These are phyloP conservation scores for Starmerella riodocensis DNA, from an alignment of 805 yeast genomes.

Conservation along the genomic window DNA sequence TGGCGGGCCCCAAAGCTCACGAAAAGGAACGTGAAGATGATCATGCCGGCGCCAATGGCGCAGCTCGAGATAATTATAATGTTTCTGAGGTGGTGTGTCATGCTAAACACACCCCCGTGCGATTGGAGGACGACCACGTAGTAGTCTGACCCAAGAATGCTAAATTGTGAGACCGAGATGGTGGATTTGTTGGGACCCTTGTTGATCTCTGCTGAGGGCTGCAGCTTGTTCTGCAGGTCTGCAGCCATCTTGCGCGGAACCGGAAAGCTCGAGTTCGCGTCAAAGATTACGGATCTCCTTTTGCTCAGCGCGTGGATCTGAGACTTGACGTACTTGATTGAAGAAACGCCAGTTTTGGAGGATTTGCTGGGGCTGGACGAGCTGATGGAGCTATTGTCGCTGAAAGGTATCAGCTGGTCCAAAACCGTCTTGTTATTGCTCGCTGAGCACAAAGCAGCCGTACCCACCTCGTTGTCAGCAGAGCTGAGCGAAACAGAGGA, in stretches of 20 bases:
- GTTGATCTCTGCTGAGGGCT: constrained; percentile 15
- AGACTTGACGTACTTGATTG: neutral
- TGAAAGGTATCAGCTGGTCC: constrained; percentile 17
- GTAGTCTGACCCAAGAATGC: constrained; percentile 9
- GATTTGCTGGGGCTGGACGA: neutral
- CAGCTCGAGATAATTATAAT: constrained; percentile 16
- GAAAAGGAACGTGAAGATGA: constrained; percentile 17
- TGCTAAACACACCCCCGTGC: constrained; percentile 15
- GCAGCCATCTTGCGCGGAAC: constrained; percentile 13
- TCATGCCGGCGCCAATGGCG: constrained; percentile 18
- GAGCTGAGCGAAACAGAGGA: constrained; percentile 11
- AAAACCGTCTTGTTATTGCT: constrained; percentile 8
- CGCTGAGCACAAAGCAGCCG: constrained; percentile 17
- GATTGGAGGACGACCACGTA: constrained; percentile 18
- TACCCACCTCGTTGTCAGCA: constrained; percentile 12
- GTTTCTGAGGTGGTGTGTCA: constrained; percentile 17
- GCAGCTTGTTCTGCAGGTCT: neutral
- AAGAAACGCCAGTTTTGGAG: no score
- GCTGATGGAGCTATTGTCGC: constrained; percentile 1
- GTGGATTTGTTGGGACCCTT: constrained; percentile 18
- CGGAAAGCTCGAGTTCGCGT: neutral
- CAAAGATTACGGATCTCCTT: neutral
- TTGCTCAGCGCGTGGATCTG: neutral
- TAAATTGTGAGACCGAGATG: constrained; percentile 17
- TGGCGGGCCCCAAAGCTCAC: constrained; percentile 21